These are phyloP conservation scores for Candida ipomoeae DNA, from an alignment of 805 yeast species.

Conservation along the genomic window DNA sequence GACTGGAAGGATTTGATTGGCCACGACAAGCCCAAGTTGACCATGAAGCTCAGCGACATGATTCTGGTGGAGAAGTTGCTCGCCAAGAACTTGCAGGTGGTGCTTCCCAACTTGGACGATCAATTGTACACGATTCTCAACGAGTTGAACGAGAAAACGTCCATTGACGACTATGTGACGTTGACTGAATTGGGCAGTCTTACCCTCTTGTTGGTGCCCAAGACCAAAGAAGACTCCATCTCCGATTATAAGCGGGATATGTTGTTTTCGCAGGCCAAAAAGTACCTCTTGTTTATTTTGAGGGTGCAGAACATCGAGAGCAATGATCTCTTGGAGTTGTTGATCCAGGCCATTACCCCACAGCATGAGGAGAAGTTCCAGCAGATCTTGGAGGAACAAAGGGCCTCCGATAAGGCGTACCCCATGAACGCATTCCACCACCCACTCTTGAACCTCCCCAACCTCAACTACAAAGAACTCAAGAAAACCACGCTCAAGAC, in stretches of 20 bases:
- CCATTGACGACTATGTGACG: conserved; percentile 40
- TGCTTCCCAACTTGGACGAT: conserved; percentile 53
- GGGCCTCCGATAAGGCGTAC: neutral
- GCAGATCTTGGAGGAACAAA: conserved; percentile 35
- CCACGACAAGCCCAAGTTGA: conserved; percentile 43
- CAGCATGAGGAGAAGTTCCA: conserved; percentile 66
- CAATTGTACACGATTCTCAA: conserved; percentile 43
- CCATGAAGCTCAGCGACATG: conserved; percentile 45
- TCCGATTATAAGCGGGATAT: conserved; percentile 56
- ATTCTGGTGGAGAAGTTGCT: conserved; percentile 42
- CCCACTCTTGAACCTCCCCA: conserved; percentile 48
- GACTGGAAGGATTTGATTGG: conserved; percentile 64
- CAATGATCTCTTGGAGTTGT: conserved; percentile 60
- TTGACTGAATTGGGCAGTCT: conserved; percentile 50
- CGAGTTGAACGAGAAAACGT: conserved; percentile 38
- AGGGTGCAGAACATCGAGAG: conserved; percentile 64
- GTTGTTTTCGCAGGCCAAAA: conserved; percentile 69
- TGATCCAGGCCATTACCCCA: conserved; percentile 62
- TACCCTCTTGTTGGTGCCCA: conserved; percentile 55
- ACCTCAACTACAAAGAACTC: conserved; percentile 62
- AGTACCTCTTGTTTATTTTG: conserved; percentile 76
- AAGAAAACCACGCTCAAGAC: conserved; percentile 73
- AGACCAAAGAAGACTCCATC: conserved; percentile 41
- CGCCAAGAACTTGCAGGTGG: conserved; percentile 36
- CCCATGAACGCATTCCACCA: neutral